Evolutionary conservation across 805 yeast species (phyloP).

Genomic region (Saccharomycopsis oosterbeekiorum): DNA sequence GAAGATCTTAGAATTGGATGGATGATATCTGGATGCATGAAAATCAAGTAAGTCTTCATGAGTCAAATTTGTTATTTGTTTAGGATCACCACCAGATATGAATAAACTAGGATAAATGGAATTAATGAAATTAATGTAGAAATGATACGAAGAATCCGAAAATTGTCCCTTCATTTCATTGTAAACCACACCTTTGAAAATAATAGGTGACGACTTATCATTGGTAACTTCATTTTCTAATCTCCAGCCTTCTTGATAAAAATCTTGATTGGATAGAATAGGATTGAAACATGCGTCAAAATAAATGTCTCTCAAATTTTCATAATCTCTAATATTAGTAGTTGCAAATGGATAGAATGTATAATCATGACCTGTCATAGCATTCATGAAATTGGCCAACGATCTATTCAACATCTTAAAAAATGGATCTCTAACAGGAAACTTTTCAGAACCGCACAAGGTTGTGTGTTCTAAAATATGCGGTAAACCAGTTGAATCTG

Average conservation of each 20-base stretch:
- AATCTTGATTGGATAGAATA: slow-evolving; percentile 65
- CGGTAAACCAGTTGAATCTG: slow-evolving; percentile 91
- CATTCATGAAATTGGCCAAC: slow-evolving; percentile 95
- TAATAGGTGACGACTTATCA: slow-evolving; percentile 51
- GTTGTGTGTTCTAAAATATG: slow-evolving; percentile 96
- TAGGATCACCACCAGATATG: slow-evolving; percentile 93
- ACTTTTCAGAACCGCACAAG: slow-evolving; percentile 83
- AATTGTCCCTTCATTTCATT: slow-evolving; percentile 98
- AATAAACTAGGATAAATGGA: slow-evolving; percentile 74
- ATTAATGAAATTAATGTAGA: slow-evolving; percentile 76
- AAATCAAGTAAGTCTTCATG: slow-evolving; percentile 72
- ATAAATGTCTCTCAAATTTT: slow-evolving; percentile 78
- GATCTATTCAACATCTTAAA: slow-evolving; percentile 95
- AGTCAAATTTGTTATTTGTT: slow-evolving; percentile 58
- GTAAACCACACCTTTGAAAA: slow-evolving; percentile 91
- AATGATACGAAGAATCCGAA: slow-evolving; percentile 78
- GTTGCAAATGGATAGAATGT: slow-evolving; percentile 96
- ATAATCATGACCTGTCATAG: slow-evolving; percentile 96
- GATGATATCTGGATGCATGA: slow-evolving; percentile 73
- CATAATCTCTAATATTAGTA: slow-evolving; percentile 72
- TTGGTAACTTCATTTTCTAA: slow-evolving; percentile 58
- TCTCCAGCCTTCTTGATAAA: slow-evolving; percentile 97
- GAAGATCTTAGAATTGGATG: slow-evolving; percentile 78
- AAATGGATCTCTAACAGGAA: slow-evolving; percentile 94
- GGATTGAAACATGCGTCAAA: slow-evolving; percentile 84